These are phyloP conservation scores for Lepraria neglecta DNA, from an alignment of 495 filamentous ascomycete species.

Conservation along the genomic window DNA sequence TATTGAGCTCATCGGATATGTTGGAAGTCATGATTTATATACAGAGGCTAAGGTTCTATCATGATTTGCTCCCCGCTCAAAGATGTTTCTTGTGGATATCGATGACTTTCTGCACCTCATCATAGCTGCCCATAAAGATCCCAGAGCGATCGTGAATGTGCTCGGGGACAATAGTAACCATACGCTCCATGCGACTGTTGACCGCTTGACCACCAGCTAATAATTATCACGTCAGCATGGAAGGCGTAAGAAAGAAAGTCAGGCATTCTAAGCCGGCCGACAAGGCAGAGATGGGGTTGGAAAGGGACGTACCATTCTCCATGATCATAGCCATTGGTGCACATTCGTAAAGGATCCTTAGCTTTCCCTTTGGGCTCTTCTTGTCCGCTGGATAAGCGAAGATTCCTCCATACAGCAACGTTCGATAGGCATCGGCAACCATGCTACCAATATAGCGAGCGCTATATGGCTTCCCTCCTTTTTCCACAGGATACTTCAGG, in stretches of 20 bases:
- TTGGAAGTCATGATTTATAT: neutral
- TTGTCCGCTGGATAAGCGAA: conserved; percentile 97
- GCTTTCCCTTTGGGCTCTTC: conserved; percentile 97
- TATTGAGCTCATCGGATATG: too few species aligned
- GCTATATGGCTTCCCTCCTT: conserved; percentile 82
- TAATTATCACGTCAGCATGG: conserved; percentile 14
- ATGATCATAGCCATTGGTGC: conserved; percentile 99
- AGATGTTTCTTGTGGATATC: conserved; percentile 50
- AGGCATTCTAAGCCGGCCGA: neutral
- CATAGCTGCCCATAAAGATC: conserved; percentile 90
- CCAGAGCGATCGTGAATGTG: conserved; percentile 93
- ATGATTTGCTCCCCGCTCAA: neutral
- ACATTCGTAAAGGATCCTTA: conserved; percentile 96
- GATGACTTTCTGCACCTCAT: conserved; percentile 95
- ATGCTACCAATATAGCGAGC: conserved; percentile 94
- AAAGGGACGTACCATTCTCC: conserved; percentile 71
- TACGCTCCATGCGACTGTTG: conserved; percentile 78
- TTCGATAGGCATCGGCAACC: conserved; percentile 97
- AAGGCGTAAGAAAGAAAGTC: neutral
- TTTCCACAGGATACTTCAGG: conserved; percentile 67
- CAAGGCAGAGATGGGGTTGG: neutral
- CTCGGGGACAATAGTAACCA: conserved; percentile 85
- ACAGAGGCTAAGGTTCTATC: neutral
- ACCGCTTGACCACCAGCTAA: conserved; percentile 87
- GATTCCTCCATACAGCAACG: conserved; percentile 88